These are phyloP conservation scores for Nidularia pulvinata DNA, from an alignment of 768 basidiomycete species.

Conservation along the genomic window DNA sequence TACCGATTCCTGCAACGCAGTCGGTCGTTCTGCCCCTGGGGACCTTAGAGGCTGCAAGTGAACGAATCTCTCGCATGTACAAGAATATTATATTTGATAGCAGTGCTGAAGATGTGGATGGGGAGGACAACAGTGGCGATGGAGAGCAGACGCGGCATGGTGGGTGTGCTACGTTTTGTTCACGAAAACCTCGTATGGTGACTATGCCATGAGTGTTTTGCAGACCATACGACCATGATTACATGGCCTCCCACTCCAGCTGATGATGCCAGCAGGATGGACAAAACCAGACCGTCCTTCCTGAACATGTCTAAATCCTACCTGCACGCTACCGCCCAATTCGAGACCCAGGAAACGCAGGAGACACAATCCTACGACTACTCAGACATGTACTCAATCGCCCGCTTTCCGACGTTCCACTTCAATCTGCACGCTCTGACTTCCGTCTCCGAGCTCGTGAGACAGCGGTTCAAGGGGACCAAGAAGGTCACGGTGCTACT, in stretches of 20 bases:
- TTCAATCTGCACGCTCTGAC: conserved; percentile 66
- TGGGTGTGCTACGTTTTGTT: too few species aligned
- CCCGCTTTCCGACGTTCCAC: conserved; percentile 71
- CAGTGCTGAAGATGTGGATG: conserved; percentile 26
- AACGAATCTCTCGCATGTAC: conserved; percentile 70
- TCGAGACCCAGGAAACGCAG: conserved; percentile 12
- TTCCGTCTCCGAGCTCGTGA: conserved; percentile 38
- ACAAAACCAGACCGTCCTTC: conserved; percentile 20
- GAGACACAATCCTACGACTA: conserved; percentile 45
- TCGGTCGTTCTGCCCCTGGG: conserved; percentile 43
- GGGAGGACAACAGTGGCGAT: conserved; percentile 6
- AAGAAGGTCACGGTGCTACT: conserved; percentile 60
- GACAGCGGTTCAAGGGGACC: conserved; percentile 29
- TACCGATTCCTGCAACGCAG: conserved; percentile 14
- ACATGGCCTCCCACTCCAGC: conserved; percentile 56
- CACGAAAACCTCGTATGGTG: too few species aligned
- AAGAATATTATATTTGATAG: conserved; percentile 71
- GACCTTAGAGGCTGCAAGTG: conserved; percentile 65
- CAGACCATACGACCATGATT: conserved; percentile 49
- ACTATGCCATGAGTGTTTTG: too few species aligned
- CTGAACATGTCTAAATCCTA: conserved; percentile 4
- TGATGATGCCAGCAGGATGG: background rate
- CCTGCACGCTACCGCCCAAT: background rate
- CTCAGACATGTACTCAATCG: conserved; percentile 72
- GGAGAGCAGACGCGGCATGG: too few species aligned